Evolutionary conservation across 148 eudicot species (phyloP), one percentile per base, ranked within the genome.

Genomic region (Vaccinium darrowii): DNA sequence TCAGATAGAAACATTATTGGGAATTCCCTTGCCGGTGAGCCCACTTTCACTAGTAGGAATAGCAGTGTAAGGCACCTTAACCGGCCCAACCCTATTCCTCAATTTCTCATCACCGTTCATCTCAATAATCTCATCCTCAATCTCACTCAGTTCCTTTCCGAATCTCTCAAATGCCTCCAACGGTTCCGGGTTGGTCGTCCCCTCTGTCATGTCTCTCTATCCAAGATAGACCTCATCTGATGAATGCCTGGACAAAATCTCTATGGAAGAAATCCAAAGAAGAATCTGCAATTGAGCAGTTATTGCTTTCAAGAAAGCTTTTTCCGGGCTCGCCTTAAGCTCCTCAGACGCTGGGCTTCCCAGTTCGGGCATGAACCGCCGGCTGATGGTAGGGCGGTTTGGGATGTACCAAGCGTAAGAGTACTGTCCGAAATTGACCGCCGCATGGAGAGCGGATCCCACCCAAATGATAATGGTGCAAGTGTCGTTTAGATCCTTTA

Each of bases 371-470:
- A 88, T 82, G 80, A 88, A 50, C 62, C 88, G 52, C 0, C 90
- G 86, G 77, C 88, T 88, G 3, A 84, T 11, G 30, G 88, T 78
- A 1, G 88, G 90, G 21, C 88, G 84, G 84, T 84, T 86, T 1
- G 88, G 90, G 33, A 54, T 47, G 74, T 80, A 88, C 18, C 88
- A 86, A 43, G 83, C 90, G 51, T 86, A 88, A 77, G 88, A 84
- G 72, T 86, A 88, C 79, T 88, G 90, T 1, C 88, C 88, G 30
- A 86, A 88, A 71, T 88, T 88, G 67, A 86, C 85, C 15, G 90
- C 88, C 14, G 90, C 90, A 23, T 88, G 90, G 49, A 88, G 88
- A 2, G 90, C 90, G 54, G 90, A 88, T 8, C 83, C 84, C 36
- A 86, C 54, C 90, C 90, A 88, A 84, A 88, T 81, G n/a, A 88